Conservation (phyloP, 345 rosid genomes). For the Kandelia obovata region DNA sequence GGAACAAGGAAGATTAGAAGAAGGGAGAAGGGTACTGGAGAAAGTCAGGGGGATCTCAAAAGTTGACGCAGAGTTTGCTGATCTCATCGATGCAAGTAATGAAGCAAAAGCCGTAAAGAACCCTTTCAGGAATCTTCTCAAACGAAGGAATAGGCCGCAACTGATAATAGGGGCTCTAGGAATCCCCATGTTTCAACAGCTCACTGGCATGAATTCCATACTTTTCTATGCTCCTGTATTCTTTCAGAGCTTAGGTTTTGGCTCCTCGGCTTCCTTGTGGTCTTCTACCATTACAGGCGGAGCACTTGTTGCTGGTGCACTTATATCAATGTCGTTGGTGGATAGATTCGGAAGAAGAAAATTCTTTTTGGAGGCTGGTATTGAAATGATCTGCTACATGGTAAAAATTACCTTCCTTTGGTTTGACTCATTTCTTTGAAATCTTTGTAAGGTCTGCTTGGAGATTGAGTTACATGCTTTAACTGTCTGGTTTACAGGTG, state of each 20-base stretch:
- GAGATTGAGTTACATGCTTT: not conserved
- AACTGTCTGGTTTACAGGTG: slow-evolving; percentile 35
- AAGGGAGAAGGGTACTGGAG: slow-evolving; percentile 54
- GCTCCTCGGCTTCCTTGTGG: slow-evolving; percentile 57
- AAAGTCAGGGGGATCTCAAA: slow-evolving; percentile 65
- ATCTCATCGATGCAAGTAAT: slow-evolving; percentile 72
- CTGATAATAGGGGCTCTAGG: slow-evolving; percentile 67
- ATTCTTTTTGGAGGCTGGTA: slow-evolving; percentile 77
- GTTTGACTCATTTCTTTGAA: not conserved
- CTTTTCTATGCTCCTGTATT: slow-evolving; percentile 84
- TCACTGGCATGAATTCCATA: slow-evolving; percentile 82
- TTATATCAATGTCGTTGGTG: slow-evolving; percentile 65
- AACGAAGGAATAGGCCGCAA: slow-evolving; percentile 64
- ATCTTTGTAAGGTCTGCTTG: not conserved
- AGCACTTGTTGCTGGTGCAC: slow-evolving; percentile 51
- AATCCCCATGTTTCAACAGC: slow-evolving; percentile 76
- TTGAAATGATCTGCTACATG: slow-evolving; percentile 70
- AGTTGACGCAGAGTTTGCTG: slow-evolving; percentile 66
- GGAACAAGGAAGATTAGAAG: slow-evolving; percentile 67
- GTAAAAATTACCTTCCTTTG: slow-evolving; percentile 34
- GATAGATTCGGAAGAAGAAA: slow-evolving; percentile 71
- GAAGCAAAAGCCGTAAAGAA: slow-evolving; percentile 60
- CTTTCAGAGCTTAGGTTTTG: slow-evolving; percentile 82
- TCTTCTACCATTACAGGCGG: slow-evolving; percentile 57
- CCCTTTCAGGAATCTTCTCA: slow-evolving; percentile 66